Conservation (phyloP, 2,329 filamentous ascomycete genomes). For the Verticillium albo-atrum region DNA sequence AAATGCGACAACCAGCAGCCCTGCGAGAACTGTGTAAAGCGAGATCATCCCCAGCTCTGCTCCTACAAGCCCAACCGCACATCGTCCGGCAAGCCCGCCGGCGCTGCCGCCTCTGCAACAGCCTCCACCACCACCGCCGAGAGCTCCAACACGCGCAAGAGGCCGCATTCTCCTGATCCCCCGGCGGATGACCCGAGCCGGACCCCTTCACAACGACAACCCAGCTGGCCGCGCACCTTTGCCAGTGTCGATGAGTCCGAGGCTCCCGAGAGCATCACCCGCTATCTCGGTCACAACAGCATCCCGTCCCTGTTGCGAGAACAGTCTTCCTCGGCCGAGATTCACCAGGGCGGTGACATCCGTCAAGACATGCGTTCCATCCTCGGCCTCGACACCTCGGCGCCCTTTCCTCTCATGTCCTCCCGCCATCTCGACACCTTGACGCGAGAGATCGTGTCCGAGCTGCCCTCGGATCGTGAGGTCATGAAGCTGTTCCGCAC, state of each 20-base stretch:
- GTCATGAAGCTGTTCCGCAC: constrained; percentile 65
- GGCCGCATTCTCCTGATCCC: constrained; percentile 37
- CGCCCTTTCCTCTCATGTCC: constrained; percentile 65
- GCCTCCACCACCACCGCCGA: constrained; percentile 14
- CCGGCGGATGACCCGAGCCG: constrained; percentile 22
- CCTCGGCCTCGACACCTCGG: constrained; percentile 60
- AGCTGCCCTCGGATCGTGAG: constrained; percentile 60
- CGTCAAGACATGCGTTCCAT: constrained; percentile 63
- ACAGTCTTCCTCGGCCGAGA: constrained; percentile 49
- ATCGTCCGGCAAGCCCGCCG: constrained; percentile 23
- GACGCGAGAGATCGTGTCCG: constrained; percentile 55
- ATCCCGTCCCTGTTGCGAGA: constrained; percentile 62
- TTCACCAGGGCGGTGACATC: constrained; percentile 51
- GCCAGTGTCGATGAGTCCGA: constrained; percentile 50
- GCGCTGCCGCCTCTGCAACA: constrained; percentile 12
- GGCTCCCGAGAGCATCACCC: constrained; percentile 42
- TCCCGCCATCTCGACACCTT: constrained; percentile 55
- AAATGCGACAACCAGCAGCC: constrained; percentile 67
- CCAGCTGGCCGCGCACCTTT: constrained; percentile 39
- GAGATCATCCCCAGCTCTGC: constrained; percentile 60
- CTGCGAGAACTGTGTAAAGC: constrained; percentile 64
- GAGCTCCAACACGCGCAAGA: constrained; percentile 9
- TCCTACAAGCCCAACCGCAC: constrained; percentile 61
- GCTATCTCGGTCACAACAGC: constrained; percentile 64
- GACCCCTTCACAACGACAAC: constrained; percentile 24